Conservation (phyloP, 2,329 filamentous ascomycete species). For the Endocalyx cinctus region DNA sequence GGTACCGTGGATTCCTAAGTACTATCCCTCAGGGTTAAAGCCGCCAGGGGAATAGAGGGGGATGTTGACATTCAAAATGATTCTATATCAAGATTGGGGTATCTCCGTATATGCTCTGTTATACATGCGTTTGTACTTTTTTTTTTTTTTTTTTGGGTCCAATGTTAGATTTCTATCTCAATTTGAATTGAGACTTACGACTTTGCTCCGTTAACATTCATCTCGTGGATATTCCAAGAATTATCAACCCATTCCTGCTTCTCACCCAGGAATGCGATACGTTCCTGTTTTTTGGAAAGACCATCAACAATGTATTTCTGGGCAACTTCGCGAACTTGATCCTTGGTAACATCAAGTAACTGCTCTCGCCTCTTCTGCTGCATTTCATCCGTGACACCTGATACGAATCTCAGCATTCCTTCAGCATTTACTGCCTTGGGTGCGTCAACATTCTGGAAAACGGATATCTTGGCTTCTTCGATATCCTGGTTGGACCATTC, state of each 20-base stretch:
- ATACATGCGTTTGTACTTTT: too few relatives aligned
- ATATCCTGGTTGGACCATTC: conserved; percentile 79
- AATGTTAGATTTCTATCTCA: too few relatives aligned
- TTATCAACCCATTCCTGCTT: conserved; percentile 73
- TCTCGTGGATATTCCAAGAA: conserved; percentile 70
- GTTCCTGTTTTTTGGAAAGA: conserved; percentile 54
- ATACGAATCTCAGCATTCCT: conserved; percentile 80
- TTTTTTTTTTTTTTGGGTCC: too few relatives aligned
- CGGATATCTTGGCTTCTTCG: conserved; percentile 91
- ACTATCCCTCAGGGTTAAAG: too few relatives aligned
- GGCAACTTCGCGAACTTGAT: conserved; percentile 76
- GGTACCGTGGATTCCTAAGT: too few relatives aligned
- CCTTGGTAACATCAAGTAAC: conserved; percentile 77
- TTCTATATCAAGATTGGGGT: too few relatives aligned
- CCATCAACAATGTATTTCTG: conserved; percentile 74
- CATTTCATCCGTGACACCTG: conserved; percentile 84
- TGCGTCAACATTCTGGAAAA: conserved; percentile 89
- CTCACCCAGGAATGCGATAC: conserved; percentile 74
- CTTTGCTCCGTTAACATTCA: conserved; percentile 54
- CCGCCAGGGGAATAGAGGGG: too few relatives aligned
- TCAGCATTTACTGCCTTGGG: conserved; percentile 83
- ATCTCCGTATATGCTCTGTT: too few relatives aligned
- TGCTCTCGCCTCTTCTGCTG: conserved; percentile 77
- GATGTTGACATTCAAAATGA: neutral
- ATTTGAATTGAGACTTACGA: too few relatives aligned